Base-by-base conservation (phyloP, 2,329 filamentous ascomycete species). In the Fusarium brachygibbosum region DNA sequence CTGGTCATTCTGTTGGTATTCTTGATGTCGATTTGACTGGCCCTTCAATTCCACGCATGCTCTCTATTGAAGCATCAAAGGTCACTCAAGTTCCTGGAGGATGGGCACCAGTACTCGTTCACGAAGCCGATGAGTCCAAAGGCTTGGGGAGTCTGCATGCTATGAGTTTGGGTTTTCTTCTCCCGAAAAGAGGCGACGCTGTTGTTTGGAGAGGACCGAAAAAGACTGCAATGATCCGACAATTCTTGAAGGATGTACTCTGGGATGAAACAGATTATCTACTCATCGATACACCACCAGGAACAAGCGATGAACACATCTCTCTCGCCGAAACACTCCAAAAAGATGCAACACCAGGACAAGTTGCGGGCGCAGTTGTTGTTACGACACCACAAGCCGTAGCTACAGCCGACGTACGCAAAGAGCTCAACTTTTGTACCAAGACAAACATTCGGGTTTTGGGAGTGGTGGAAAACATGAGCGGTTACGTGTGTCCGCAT, bases 131-230 rank as follows among this genome's bases (percentile, higher is more conserved):
- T 69, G 75, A 82, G 5, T 75, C 79, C 8, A 76, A 78, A 29
- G 85, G 84, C 4, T 81, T 89, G 25, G 92, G 92, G 2, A 83
- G 89, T 34, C 84, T 95, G 12, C 87, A 89, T 64, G 96, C 93
- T 79, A 98, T 98, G 92, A 97, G 93, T 57, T 85, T 99, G 2
- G 96, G 94, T 4, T 98, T 99, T 75, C 86, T 99, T 9, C 86
- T 99, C 8, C 90, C 91, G 5, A 88, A 90, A 65, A 86, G 95
- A 73, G 93, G 92, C 66, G 94, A 98, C 74, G 95, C 96, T 0
- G 94, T 99, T 0, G 96, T 99, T 38, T 99, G 96, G 96, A 89
- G 96, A 54, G 96, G 96, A 0, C 96, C 96, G 4, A 99, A 99
- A 82, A 99, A 99, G 83, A 99, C 96, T 6, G 96, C 96, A 51